Evolutionary conservation across 1,284 basidiomycete species (phyloP).

Genomic region (Ustilago loliicola): DNA sequence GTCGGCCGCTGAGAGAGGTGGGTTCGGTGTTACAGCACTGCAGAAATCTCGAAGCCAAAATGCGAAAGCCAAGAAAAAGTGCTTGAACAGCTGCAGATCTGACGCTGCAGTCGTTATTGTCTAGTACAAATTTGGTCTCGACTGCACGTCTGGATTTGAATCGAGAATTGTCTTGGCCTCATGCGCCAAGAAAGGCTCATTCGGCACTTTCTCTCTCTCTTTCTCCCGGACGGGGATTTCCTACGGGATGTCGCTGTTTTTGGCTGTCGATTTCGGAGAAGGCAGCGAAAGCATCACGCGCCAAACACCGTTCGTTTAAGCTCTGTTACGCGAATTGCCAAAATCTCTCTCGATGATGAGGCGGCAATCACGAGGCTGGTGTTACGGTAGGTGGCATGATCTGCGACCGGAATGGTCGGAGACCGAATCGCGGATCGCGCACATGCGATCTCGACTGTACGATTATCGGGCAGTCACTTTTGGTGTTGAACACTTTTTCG

Average conservation of each 20-base stretch:
- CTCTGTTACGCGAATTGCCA: too few species aligned
- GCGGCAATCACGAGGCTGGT: neutral
- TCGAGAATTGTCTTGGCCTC: neutral
- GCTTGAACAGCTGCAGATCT: neutral
- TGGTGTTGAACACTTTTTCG: too few species aligned
- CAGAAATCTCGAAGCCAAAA: neutral
- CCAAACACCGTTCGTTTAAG: slow-evolving; percentile 5
- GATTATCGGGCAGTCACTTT: neutral
- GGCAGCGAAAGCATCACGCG: neutral
- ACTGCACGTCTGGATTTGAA: slow-evolving; percentile 4
- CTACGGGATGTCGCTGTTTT: too few species aligned
- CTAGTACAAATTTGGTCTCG: neutral
- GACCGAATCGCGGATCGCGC: neutral
- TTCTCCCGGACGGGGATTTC: too few species aligned
- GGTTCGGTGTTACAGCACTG: neutral
- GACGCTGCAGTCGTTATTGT: neutral
- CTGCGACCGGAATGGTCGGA: neutral
- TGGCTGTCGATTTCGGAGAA: neutral
- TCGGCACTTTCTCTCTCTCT: neutral
- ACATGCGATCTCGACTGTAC: neutral
- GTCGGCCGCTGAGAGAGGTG: neutral
- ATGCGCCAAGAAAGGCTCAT: neutral
- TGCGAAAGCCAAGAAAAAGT: slow-evolving; percentile 5
- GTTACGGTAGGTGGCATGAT: neutral
- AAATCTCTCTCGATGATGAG: too few species aligned